Base-by-base conservation (phyloP, 2,329 filamentous ascomycete species). In the Alternaria atra region DNA sequence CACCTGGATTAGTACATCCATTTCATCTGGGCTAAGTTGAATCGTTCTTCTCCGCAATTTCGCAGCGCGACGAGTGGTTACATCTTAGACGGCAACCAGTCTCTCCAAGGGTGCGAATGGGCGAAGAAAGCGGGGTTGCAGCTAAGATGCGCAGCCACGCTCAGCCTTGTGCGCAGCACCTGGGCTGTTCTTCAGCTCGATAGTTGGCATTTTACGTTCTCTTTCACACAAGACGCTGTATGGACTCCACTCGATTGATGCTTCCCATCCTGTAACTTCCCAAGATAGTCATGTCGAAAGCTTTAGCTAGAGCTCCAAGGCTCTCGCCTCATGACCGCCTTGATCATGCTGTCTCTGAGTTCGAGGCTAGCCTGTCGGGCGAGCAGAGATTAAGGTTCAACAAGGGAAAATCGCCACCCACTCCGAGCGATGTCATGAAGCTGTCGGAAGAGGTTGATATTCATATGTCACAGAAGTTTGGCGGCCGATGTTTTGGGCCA, bases 361-460 rank as follows among this genome's bases (percentile, higher is more conserved):
- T 66, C 7, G 58, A 64, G 46, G 54, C 60, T 5, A 27, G 40
- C 34, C 61, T 66, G 3, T 57, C 61, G 2, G 23, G 25, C n/a
- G 51, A 68, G n/a, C 52, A 67, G 40, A 68, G 62, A 20, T 9
- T 35, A 0, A 29, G 13, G 1, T 63, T 65, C 12, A 50, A 35
- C 5, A 47, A 29, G 1, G 47, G 46, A 4, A 60, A 9, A 27
- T 55, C 55, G 30, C 46, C 34, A 7, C 63, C 65, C 9, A 20
- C 37, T 15, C 34, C 53, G 8, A 40, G 9, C 50, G 55, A 68
- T 64, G 61, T 68, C 5, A 63, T 68, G 63, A 40, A 70, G 6
- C 55, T 83, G 0, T 81, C 79, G 0, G 80, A 79, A 2, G 75
- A 81, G 37, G n/a, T 63, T 2, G 52, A 73, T 82, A 10, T 77